Percentiles rank a stretch among this genome's conserved stretches.
Evolutionary conservation across 2,329 filamentous ascomycete species (phyloP).

Genomic region (Penicillium concentricum): DNA sequence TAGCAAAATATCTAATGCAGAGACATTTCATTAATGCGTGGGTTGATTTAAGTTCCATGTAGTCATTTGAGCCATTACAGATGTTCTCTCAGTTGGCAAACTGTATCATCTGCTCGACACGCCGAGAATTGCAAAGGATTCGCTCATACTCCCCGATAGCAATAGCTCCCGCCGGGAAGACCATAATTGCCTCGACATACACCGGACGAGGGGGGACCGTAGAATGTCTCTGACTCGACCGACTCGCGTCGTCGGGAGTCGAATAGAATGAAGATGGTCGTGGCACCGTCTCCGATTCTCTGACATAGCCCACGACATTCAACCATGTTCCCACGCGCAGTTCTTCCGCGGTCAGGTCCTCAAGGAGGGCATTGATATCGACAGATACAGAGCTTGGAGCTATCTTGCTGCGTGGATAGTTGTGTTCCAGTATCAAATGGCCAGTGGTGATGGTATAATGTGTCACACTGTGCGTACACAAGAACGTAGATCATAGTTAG

Average conservation of each 20-base stretch:
- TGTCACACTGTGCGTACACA: conserved; percentile 52
- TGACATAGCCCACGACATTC: conserved; percentile 81
- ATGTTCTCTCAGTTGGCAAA: conserved; percentile 5
- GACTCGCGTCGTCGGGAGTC: conserved; percentile 7
- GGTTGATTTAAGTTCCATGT: background rate
- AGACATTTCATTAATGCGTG: conserved; percentile 3
- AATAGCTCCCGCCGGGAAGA: conserved; percentile 75
- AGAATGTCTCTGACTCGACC: conserved; percentile 1
- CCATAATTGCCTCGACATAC: conserved; percentile 68
- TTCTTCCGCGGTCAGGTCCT: conserved; percentile 61
- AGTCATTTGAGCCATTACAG: background rate
- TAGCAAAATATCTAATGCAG: conserved; percentile 4
- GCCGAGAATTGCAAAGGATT: conserved; percentile 47
- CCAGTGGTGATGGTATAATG: conserved; percentile 59
- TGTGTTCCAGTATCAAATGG: conserved; percentile 66
- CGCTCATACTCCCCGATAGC: conserved; percentile 70
- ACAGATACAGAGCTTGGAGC: conserved; percentile 57
- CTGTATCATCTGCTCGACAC: conserved; percentile 32
- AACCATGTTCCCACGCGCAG: conserved; percentile 79
- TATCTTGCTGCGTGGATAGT: conserved; percentile 48
- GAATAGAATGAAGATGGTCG: conserved; percentile 17
- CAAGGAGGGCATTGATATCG: conserved; percentile 69
- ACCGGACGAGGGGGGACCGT: conserved; percentile 33
- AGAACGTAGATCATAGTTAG: background rate
- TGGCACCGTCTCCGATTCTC: conserved; percentile 22